Evolutionary conservation across 2,329 filamentous ascomycete genomes (phyloP).

Genomic region (Beauveria australis): DNA sequence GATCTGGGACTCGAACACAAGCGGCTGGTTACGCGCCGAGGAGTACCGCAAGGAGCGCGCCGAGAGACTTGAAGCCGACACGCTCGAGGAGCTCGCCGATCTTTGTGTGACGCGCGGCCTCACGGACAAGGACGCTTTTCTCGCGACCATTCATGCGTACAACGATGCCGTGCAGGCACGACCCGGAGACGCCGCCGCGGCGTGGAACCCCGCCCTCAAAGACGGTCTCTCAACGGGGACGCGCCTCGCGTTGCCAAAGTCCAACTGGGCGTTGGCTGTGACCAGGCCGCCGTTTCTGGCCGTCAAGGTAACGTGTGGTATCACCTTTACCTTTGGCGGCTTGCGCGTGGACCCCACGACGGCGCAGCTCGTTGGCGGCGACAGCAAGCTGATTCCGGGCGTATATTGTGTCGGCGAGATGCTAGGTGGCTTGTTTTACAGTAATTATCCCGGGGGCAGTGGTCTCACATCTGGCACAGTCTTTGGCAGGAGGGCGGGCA

Average conservation of each 20-base stretch:
- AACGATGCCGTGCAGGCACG: conserved; percentile 47
- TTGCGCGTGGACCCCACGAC: conserved; percentile 48
- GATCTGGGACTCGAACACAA: conserved; percentile 49
- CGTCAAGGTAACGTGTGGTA: conserved; percentile 55
- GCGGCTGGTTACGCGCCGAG: conserved; percentile 47
- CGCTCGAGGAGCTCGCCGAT: conserved; percentile 47
- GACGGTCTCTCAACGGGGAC: conserved; percentile 54
- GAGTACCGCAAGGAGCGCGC: conserved; percentile 55
- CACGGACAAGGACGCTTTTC: conserved; percentile 34
- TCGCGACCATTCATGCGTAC: conserved; percentile 45
- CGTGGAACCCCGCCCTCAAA: conserved; percentile 52
- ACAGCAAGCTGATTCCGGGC: conserved; percentile 39
- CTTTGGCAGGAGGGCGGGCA: conserved; percentile 35
- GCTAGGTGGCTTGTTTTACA: conserved; percentile 55
- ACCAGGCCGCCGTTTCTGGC: conserved; percentile 51
- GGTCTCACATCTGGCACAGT: conserved; percentile 53
- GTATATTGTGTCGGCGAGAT: conserved; percentile 58
- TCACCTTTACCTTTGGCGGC: conserved; percentile 63
- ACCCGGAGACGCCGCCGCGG: conserved; percentile 34
- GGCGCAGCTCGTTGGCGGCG: conserved; percentile 40
- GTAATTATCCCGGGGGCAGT: conserved; percentile 56
- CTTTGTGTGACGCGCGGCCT: conserved; percentile 40
- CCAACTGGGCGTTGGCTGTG: conserved; percentile 58
- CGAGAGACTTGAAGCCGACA: conserved; percentile 39
- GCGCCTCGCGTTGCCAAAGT: conserved; percentile 44